Conservation (phyloP, 441 rosid species). For the Gossypium schwendimanii region DNA sequence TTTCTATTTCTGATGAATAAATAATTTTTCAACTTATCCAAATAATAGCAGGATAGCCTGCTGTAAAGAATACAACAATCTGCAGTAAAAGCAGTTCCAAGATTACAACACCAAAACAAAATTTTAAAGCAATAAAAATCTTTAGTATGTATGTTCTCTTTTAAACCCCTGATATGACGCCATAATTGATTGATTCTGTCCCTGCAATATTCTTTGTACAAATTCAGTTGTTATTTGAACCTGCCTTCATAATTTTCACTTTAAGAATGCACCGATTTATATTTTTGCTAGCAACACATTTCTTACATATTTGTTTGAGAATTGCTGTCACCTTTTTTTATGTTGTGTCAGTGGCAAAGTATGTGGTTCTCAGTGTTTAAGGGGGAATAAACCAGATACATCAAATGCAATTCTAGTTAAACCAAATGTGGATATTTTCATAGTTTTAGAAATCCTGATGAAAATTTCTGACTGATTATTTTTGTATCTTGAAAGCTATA, state of each 20-base stretch:
- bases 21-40: not conserved
- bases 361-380: not conserved
- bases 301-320: not conserved
- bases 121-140: not conserved
- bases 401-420: not conserved
- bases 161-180: not conserved
- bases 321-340: not conserved
- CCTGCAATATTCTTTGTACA: not conserved
- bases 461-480: not conserved
- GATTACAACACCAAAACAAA: not conserved
- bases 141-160: not conserved
- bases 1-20: not conserved
- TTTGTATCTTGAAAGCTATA: slow-evolving; percentile 1
- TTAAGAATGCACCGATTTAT: not conserved
- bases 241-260: not conserved
- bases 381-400: not conserved
- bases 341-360: not conserved
- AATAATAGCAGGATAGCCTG: not conserved
- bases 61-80: not conserved
- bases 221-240: not conserved
- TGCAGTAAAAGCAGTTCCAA: not conserved
- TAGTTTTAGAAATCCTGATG: not conserved
- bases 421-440: not conserved
- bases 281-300: not conserved
- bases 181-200: not conserved